phyloP scores from a whole-genome alignment of 768 basidiomycete genomes.

The Leccinum incarnatum region DNA sequence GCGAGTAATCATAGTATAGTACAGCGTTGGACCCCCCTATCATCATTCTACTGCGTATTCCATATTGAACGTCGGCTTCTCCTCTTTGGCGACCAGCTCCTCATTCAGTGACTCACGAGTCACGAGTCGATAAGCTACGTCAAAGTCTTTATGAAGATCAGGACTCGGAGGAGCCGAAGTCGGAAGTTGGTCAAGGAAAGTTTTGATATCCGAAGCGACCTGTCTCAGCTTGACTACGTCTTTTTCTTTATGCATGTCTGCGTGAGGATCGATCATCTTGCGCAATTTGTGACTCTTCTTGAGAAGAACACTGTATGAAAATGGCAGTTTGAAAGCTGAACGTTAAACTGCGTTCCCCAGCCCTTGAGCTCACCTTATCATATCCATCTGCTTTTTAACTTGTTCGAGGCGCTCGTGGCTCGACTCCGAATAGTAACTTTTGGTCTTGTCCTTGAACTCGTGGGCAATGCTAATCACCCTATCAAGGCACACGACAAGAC shows the following conservation, averaged over 20 bases:
- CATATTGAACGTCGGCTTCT: conserved; percentile 22
- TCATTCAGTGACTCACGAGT: conserved; percentile 28
- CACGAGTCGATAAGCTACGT: conserved; percentile 36
- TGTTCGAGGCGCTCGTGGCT: conserved; percentile 37
- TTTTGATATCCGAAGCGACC: conserved; percentile 26
- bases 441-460: conserved; percentile 32
- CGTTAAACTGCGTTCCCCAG: background rate
- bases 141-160: conserved; percentile 26
- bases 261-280: conserved; percentile 31
- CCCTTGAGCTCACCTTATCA: conserved; percentile 31
- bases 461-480: conserved; percentile 23
- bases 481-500: conserved; percentile 41
- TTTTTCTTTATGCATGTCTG: conserved; percentile 25
- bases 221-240: conserved; percentile 27
- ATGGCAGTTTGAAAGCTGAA: background rate
- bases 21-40: background rate
- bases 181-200: conserved; percentile 28
- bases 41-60: conserved; percentile 2
- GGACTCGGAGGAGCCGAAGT: background rate
- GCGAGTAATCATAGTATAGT: background rate
- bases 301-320: conserved; percentile 20
- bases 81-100: conserved; percentile 1
- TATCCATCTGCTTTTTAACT: conserved; percentile 27
- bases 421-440: conserved; percentile 27
- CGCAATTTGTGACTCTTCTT: conserved; percentile 29